phyloP scores from a whole-genome alignment of 1,284 basidiomycete species.

The Sanghuangporus sanghuang region DNA sequence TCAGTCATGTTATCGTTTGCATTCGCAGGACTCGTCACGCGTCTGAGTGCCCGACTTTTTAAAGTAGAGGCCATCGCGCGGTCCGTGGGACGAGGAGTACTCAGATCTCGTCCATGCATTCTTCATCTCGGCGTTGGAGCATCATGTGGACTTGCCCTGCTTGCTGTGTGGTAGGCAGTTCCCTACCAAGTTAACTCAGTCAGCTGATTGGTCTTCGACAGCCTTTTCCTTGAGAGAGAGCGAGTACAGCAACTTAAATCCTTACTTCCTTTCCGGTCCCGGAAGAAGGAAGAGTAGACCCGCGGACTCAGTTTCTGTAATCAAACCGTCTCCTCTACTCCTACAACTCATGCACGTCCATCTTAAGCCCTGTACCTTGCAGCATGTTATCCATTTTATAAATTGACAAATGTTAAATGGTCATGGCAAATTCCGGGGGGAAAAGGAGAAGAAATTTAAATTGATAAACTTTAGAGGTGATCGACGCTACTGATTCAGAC shows the following conservation, averaged over 20 bases:
- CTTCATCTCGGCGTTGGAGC: slow-evolving; percentile 11
- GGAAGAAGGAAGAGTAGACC: not conserved
- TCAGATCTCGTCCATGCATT: slow-evolving; percentile 6
- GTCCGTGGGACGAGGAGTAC: not conserved
- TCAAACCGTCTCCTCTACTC: not conserved
- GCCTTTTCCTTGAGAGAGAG: slow-evolving; percentile 6
- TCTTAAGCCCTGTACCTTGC: not conserved
- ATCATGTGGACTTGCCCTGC: slow-evolving; percentile 1
- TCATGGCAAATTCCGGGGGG: not conserved
- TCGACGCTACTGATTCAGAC: not conserved
- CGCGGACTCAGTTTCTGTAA: not conserved
- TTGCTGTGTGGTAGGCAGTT: slow-evolving; percentile 5
- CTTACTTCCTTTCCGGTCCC: not conserved
- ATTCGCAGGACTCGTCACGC: slow-evolving; percentile 8
- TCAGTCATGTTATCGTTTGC: slow-evolving; percentile 3
- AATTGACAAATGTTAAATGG: not conserved
- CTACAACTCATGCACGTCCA: not conserved
- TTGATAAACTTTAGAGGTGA: not conserved
- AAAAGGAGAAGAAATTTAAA: not conserved
- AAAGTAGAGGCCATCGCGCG: slow-evolving; percentile 1
- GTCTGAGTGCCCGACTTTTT: slow-evolving; percentile 1
- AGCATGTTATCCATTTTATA: not conserved
- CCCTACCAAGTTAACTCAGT: not conserved
- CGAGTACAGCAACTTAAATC: not conserved
- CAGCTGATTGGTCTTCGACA: slow-evolving; percentile 1